Base-by-base conservation (phyloP, 2,329 filamentous ascomycete species). In the Fusarium sp. region DNA sequence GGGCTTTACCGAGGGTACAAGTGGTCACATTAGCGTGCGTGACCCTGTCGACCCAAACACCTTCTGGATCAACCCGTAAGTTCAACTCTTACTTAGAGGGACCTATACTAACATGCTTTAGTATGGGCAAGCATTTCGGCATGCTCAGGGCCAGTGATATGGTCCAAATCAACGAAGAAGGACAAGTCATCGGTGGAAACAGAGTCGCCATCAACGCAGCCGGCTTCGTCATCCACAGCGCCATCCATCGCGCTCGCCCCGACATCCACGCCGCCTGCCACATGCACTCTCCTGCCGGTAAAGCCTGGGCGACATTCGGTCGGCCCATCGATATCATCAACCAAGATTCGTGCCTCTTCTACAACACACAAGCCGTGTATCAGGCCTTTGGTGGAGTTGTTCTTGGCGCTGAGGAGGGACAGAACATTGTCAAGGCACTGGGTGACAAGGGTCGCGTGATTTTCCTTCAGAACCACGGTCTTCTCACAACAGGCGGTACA, bases 51-150 rank as follows among this genome's bases (percentile, higher is more conserved):
- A 85, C 66, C 79, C 81, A 0, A 79, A 86, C 67, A 83, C 82
- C 2, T 89, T 90, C 76, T 90, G 88, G 88, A 90, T 87, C 61
- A 90, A 90, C 73, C 87, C 87, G 2, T 75, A 46, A 64, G 70
- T 53, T 16, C 8, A 9, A 9, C 29, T 20, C 10, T 4, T 11
- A 29, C 2, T 6, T 18, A n/a, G 3, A 14, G n/a, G 4, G 20
- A 3, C 13, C 29, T 23, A 8, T 42, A 36, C 25, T 58, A 27
- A 58, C 40, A n/a, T 53, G 2, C 3, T 3, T 14, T 16, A 67
- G 64, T 20, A 34, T 90, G 0, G 86, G 85, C 7, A 80, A 81
- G 36, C 87, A 90, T 74, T 90, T 90, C 68, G 87, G 82, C 3
- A 77, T 87, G 68, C 81, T 90, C 60, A 88, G 85, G 70, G 85